Evolutionary conservation across 169 alveolate genomes (phyloP), one percentile per base, ranked within the genome.

Genomic region (Plasmodium gaboni): DNA sequence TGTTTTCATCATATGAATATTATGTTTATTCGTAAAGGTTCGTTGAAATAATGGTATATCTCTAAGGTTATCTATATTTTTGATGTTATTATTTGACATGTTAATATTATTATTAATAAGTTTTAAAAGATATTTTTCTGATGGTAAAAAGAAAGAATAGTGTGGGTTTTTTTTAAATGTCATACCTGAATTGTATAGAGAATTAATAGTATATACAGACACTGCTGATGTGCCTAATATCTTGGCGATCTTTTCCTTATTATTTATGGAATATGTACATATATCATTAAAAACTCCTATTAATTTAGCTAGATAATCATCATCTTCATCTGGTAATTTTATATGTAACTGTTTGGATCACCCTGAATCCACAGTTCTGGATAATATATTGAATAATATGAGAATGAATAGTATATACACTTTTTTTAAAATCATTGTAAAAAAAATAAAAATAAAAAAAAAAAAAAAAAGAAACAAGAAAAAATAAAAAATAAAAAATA

Each of bases 261-360:
- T 86, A 17, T 86, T 59, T 71, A 44, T 44, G 24, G 92, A 19
- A 48, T 86, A 86, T 17, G 17, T 38, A 26, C 87, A 70, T 59
- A 86, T 86, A 53, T 86, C 53, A 26, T 61, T 72, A 63, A 74
- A 60, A 44, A 71, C 38, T 19, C 72, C 50, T 13, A 86, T 71
- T 61, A 86, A 70, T 86, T 86, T 86, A 9, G 70, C 92, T 74
- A 86, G 61, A 74, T 86, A 86, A 60, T 86, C 92, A 32, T 86
- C 92, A 86, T 86, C 87, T 73, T 86, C 76, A 71, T 72, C 64
- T 17, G 92, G 92, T 13, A 86, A 57, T 46, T 70, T 86, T 70
- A 86, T 86, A 64, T 86, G 87, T 28, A 86, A 86, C 87, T 64
- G 42, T 28, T 71, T 86, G 60, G 92, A 86, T 86, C 92, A 86